Evolutionary conservation across 2,329 filamentous ascomycete genomes (phyloP), one percentile per base, ranked within the genome.

Genomic region (Hortaea werneckii): DNA sequence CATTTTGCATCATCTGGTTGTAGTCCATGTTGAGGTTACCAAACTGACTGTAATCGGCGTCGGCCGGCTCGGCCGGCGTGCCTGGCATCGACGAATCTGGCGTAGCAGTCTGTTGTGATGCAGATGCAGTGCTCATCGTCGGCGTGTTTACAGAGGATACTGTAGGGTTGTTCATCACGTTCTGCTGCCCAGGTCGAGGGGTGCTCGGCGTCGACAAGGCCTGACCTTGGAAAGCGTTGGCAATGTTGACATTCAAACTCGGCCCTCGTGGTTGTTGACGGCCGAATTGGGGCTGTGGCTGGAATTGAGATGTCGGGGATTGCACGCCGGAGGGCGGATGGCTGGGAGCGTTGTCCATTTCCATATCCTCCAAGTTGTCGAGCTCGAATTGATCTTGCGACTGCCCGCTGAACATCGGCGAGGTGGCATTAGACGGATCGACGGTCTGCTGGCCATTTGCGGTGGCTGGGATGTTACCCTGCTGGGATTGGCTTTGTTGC

Each of bases 71-170:
- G 13, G 77, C 76, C 5, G 83, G 82, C 11, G 83, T 85, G 37
- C 81, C 80, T 12, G 83, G 81, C 42, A 78, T 74, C 38, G 82
- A 85, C 5, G 80, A 81, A 64, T 83, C 78, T 45, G 80, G 77
- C 26, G 80, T 79, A 50, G 75, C 67, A 70, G 74, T 54, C 66
- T 72, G 65, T 6, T 35, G 7, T 37, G 79, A 76, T 46, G 76
- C 72, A 30, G 85, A 82, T 53, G 88, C 83, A 1, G 87, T 87
- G 49, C 84, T 85, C 47, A 96, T 75, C 0, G 89, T 94, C 0
- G 90, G 90, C 0, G 90, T 96, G 65, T 95, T 96, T 45, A 95
- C 90, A 3, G 89, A 95, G 3, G 92, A 98, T 12, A 96, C 90
- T 1, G 89, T 95, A n/a, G 90, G 90, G 64, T 95, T 95, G 65